Evolutionary conservation across 768 basidiomycete species (phyloP).

Genomic region (Rhizopogon vesiculosus): DNA sequence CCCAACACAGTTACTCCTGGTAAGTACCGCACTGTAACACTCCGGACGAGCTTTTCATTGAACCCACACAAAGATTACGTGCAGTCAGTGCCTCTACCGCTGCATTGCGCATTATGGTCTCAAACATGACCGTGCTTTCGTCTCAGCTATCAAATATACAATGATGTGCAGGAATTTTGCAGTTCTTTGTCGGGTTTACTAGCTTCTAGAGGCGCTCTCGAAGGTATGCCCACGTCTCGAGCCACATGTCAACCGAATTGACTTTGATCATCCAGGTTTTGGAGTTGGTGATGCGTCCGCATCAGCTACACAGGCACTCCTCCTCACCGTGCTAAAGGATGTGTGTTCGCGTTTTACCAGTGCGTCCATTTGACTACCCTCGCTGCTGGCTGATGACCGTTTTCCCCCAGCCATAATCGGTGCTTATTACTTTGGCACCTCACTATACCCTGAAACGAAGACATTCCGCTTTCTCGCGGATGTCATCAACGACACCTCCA

Average conservation of each 20-base stretch:
- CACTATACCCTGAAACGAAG: slow-evolving; percentile 66
- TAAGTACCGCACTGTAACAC: slow-evolving; percentile 13
- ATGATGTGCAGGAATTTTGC: slow-evolving; percentile 66
- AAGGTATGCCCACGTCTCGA: slow-evolving; percentile 37
- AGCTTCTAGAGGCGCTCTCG: slow-evolving; percentile 62
- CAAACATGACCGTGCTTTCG: neutral
- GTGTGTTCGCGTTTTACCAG: slow-evolving; percentile 60
- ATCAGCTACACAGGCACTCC: slow-evolving; percentile 59
- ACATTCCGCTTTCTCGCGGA: slow-evolving; percentile 65
- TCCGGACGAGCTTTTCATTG: neutral
- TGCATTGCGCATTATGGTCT: slow-evolving; percentile 4
- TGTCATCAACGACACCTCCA: slow-evolving; percentile 56
- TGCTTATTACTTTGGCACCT: slow-evolving; percentile 59
- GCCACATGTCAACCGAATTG: neutral
- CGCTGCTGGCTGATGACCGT: neutral
- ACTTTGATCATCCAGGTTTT: slow-evolving; percentile 37
- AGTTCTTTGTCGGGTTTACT: slow-evolving; percentile 60
- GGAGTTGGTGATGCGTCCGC: slow-evolving; percentile 68
- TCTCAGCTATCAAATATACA: slow-evolving; percentile 59
- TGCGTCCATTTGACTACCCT: slow-evolving; percentile 23
- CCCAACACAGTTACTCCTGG: slow-evolving; percentile 59
- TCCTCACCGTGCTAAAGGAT: slow-evolving; percentile 65
- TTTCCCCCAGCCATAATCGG: slow-evolving; percentile 50
- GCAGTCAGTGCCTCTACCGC: slow-evolving; percentile 30
- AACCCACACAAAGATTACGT: slow-evolving; percentile 43